Conservation (phyloP, 805 yeast species). For the Wickerhamomyces silvicola region DNA sequence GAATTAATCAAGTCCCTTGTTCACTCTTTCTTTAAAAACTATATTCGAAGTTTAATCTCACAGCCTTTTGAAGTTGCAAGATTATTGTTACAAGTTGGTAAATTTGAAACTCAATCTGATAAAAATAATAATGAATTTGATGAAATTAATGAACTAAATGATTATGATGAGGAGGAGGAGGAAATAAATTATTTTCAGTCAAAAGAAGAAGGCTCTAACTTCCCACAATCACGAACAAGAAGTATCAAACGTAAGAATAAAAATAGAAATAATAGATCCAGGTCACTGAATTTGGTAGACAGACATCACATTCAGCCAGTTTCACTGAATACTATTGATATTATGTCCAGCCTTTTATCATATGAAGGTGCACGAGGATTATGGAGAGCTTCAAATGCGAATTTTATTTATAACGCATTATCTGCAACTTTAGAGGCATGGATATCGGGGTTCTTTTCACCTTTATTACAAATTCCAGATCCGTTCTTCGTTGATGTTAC, state of each 20-base stretch:
- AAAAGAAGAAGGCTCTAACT: constrained; percentile 15
- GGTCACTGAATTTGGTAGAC: too few relatives aligned
- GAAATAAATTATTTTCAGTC: constrained; percentile 38
- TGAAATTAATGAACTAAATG: constrained; percentile 12
- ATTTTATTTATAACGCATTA: constrained; percentile 71
- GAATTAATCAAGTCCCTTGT: constrained; percentile 52
- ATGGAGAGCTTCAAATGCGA: constrained; percentile 70
- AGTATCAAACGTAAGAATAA: constrained; percentile 7
- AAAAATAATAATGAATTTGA: constrained; percentile 13
- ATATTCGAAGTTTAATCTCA: constrained; percentile 58
- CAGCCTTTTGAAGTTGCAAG: constrained; percentile 89
- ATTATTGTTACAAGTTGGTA: constrained; percentile 74
- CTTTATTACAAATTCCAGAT: constrained; percentile 77
- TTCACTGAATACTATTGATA: constrained; percentile 57
- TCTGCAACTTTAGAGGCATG: constrained; percentile 80
- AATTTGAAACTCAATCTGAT: constrained; percentile 33
- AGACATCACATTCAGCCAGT: constrained; percentile 44
- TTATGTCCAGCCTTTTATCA: constrained; percentile 55
- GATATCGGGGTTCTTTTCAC: constrained; percentile 84
- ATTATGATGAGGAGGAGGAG: constrained; percentile 32
- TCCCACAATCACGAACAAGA: constrained; percentile 15
- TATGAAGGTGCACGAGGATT: constrained; percentile 68
- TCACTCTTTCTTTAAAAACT: constrained; percentile 58
- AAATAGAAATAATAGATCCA: too few relatives aligned
- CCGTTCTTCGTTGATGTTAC: constrained; percentile 79